Evolutionary conservation across 106 monocot species (phyloP), one percentile per base, ranked within the genome.

Genomic region (Amphibolis antarctica): DNA sequence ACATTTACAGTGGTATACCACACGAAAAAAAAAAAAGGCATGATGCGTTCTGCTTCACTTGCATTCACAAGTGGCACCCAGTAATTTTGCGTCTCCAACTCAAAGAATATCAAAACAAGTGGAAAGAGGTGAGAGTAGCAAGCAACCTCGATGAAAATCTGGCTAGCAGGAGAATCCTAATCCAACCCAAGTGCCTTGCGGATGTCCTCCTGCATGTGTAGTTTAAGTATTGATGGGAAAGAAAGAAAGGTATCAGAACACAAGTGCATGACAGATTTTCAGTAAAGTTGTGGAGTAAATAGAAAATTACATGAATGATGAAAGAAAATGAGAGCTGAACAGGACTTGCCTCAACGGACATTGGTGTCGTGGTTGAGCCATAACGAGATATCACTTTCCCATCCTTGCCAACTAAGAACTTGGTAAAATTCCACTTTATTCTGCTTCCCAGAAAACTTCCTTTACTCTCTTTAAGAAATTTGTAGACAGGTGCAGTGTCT

Each of bases 341-440:
- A 9, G 65, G 15, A 47, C 24, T 46, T 71, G 75, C 93, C 79
- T 93, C 85, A 23, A 93, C 76, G n/a, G 83, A 78, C 64, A 85
- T 50, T 43, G 88, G 93, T 9, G 62, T 5, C 42, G 74, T 93
- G 13, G 77, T 62, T 43, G 93, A 44, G n/a, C 62, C 65, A 45
- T 83, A 88, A 25, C 93, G 79, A 51, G 22, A 56, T 28, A 88
- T 61, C 14, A 85, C 85, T 66, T 80, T 78, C 13, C 93, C 93
- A 46, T 93, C 66, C 62, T 72, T 93, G 53, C 81, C 85, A 52
- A 88, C 57, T 50, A 93, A 67, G 65, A 93, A 93, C 63, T 93
- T 93, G 36, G 93, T 88, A 74, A 88, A 93, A 65, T 93, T 93
- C 93, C 93, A 93, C 64, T 93, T 85, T 28, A 93, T 83, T 73